Evolutionary conservation across 2,329 filamentous ascomycete genomes (phyloP).

Genomic region (Trichophyton simii): DNA sequence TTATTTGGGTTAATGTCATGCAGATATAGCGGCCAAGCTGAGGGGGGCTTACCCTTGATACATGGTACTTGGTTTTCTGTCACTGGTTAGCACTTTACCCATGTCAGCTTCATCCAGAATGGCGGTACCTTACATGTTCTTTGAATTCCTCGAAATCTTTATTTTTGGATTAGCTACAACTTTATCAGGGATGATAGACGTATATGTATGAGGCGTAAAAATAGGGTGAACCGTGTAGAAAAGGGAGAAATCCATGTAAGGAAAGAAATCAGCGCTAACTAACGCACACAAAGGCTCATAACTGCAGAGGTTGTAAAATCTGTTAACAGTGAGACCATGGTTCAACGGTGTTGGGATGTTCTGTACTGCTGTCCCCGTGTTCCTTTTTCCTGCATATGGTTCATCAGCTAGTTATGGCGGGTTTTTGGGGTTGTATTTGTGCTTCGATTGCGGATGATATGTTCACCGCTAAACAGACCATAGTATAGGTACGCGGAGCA

Average conservation of each 20-base stretch:
- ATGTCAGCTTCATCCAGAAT: not conserved
- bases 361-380: not conserved
- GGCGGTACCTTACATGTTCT: not conserved
- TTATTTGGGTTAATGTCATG: not conserved
- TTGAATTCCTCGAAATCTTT: not conserved
- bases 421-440: not conserved
- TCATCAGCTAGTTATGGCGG: not conserved
- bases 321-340: not conserved
- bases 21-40: not conserved
- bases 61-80: not conserved
- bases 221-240: not conserved
- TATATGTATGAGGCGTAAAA: not conserved
- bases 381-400: not conserved
- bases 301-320: not conserved
- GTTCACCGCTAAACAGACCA: not conserved
- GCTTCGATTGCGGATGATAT: not conserved
- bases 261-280: too few species aligned
- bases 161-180: not conserved
- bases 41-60: not conserved
- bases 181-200: not conserved
- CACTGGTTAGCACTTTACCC: not conserved
- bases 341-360: not conserved
- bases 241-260: not conserved
- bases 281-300: too few species aligned
- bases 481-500: not conserved